phyloP scores from a whole-genome alignment of 108 stramenopile species.

The Pseudonitzschia delicatissima region DNA sequence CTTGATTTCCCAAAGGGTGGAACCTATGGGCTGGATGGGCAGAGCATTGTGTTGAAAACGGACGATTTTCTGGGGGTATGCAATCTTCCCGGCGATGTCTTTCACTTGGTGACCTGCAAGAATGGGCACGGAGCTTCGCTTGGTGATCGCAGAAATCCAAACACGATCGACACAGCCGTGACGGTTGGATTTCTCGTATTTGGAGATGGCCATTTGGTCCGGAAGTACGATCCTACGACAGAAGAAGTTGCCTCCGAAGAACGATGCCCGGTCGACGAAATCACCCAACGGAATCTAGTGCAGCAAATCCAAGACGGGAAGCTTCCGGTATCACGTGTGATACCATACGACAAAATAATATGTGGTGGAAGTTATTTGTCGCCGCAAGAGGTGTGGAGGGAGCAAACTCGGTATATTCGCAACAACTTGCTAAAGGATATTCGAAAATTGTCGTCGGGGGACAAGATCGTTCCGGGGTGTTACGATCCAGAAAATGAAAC shows the following conservation, averaged over 20 bases:
- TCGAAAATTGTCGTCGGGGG: constrained; percentile 35
- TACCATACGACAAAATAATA: constrained; percentile 45
- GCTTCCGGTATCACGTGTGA: constrained; percentile 25
- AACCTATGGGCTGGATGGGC: constrained; percentile 38
- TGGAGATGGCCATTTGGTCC: constrained; percentile 30
- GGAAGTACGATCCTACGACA: constrained; percentile 60
- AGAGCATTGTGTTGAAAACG: constrained; percentile 33
- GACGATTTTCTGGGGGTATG: constrained; percentile 54
- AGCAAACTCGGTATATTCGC: constrained; percentile 23
- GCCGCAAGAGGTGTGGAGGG: constrained; percentile 3
- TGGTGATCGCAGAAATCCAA: neutral
- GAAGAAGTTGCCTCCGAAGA: constrained; percentile 73
- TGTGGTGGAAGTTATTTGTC: neutral
- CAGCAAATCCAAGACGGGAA: constrained; percentile 29
- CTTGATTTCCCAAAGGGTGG: constrained; percentile 44
- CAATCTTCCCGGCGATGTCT: constrained; percentile 16
- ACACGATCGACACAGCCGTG: constrained; percentile 12
- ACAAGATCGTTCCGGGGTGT: constrained; percentile 67
- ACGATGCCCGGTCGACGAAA: constrained; percentile 40
- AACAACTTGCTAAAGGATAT: neutral
- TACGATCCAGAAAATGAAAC: constrained; percentile 32
- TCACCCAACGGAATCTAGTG: constrained; percentile 44
- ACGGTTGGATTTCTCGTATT: constrained; percentile 29
- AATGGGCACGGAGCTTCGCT: neutral
- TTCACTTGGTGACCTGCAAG: constrained; percentile 45